Evolutionary conservation across 139 green algal species (phyloP).

Genomic region (Nannochloris sp.): DNA sequence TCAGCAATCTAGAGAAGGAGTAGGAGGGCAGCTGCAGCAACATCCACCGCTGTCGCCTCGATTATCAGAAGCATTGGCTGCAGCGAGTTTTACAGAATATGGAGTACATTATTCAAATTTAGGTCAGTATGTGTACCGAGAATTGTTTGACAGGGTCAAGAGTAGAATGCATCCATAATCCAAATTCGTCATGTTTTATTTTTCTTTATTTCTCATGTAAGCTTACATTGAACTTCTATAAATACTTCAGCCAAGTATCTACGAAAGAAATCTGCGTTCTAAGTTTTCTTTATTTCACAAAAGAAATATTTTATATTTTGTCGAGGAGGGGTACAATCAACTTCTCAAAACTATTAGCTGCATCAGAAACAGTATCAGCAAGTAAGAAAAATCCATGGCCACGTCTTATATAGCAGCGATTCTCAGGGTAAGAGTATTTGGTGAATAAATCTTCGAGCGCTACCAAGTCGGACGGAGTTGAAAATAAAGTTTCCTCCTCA

Average conservation of each 20-base stretch:
- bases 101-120: no score
- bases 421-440: background rate
- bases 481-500: slow-evolving; percentile 15
- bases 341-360: background rate
- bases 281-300: no score
- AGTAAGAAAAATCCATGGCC: slow-evolving; percentile 23
- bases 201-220: no score
- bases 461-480: slow-evolving; percentile 8
- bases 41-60: no score
- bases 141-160: background rate
- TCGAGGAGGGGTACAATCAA: background rate
- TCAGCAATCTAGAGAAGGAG: no score
- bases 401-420: slow-evolving; percentile 14
- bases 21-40: no score
- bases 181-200: background rate
- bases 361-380: background rate
- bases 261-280: no score
- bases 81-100: no score
- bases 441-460: slow-evolving; percentile 12
- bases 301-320: no score
- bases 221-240: no score
- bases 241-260: no score
- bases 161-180: background rate
- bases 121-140: background rate
- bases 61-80: no score